Evolutionary conservation across 225 moss, liverwort and hornwort species (phyloP), one percentile per base, ranked within the genome.

Genomic region (Pseudoscleropodium purum): DNA sequence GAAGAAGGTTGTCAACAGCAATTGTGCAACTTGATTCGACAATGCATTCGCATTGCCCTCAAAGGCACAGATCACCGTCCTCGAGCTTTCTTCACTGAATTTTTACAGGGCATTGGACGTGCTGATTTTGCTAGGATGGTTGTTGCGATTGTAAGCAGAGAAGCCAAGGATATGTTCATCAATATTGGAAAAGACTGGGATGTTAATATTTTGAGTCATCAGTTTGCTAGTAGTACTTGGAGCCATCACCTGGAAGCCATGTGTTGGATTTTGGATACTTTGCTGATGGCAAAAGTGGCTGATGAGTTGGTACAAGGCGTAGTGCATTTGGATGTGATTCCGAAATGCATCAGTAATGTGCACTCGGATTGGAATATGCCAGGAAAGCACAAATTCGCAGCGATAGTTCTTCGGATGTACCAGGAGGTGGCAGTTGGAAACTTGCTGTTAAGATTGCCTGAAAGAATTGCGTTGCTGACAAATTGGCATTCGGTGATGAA

Each of bases 161-260:
- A 89, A 77, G 91, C 89, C 5, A 91, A 62, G 41, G 62, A 62
- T 37, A 91, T 91, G 89, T 89, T 91, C n/a, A 49, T 65, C 9
- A 45, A 43, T n/a, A 57, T 88, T 47, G 91, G 85, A 56, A 56
- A 84, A 2, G 85, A 88, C 43, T 91, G 88, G 90, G 80, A 80
- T 61, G 65, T 11, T 26, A 85, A 84, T 33, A 41, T 89, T 80
- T 89, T 80, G 80, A 70, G 79, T 52, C 70, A 70, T n/a, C 61
- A 37, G 24, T n/a, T 89, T 72, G 70, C n/a, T 31, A 78, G 16
- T 6, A 70, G 23, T 69, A 51, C 17, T 85, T 89, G 79, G 89
- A 69, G 62, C 70, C 79, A 65, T 43, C 65, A 81, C 52, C 74
- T 88, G 56, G 88, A 74, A 56, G 65, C 91, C 49, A 91, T 91